These are phyloP conservation scores for Yamadazyma triangularis DNA, from an alignment of 1,139 yeast species.

Conservation along the genomic window DNA sequence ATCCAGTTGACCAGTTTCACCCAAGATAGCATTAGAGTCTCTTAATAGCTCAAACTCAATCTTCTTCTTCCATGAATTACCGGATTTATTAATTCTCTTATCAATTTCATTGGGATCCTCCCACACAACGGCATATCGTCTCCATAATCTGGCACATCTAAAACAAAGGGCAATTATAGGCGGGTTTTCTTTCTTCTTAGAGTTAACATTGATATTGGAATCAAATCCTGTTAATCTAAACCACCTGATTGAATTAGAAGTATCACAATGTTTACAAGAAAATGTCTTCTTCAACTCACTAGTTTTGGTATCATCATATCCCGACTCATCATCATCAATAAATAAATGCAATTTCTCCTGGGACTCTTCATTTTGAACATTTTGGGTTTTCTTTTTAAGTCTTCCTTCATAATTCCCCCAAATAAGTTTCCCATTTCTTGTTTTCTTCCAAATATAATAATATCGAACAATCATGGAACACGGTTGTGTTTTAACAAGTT, in stretches of 20 bases:
- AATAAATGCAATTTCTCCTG: conserved; percentile 28
- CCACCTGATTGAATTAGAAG: conserved; percentile 59
- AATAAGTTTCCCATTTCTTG: conserved; percentile 63
- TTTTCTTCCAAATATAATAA: conserved; percentile 89
- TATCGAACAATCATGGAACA: conserved; percentile 76
- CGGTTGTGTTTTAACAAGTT: conserved; percentile 65
- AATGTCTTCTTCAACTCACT: conserved; percentile 29
- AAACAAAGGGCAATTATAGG: conserved; percentile 60
- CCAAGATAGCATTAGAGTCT: conserved; percentile 55
- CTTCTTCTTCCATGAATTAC: conserved; percentile 46
- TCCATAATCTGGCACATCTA: conserved; percentile 88
- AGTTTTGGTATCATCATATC: conserved; percentile 55
- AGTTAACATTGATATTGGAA: conserved; percentile 18
- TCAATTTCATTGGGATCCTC: conserved; percentile 70
- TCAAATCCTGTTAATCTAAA: conserved; percentile 64
- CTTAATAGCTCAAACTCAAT: conserved; percentile 68
- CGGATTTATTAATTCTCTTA: conserved; percentile 39
- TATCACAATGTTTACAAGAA: conserved; percentile 63
- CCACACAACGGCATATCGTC: conserved; percentile 90
- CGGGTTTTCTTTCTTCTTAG: conserved; percentile 15
- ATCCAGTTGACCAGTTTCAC: conserved; percentile 2
- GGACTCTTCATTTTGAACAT: conserved; percentile 27
- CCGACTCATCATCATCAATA: conserved; percentile 68
- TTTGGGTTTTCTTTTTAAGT: conserved; percentile 47
- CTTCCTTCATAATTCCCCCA: conserved; percentile 87